Base-by-base conservation (phyloP, 768 basidiomycete genomes). In the Strobilomyces echinocephalus region DNA sequence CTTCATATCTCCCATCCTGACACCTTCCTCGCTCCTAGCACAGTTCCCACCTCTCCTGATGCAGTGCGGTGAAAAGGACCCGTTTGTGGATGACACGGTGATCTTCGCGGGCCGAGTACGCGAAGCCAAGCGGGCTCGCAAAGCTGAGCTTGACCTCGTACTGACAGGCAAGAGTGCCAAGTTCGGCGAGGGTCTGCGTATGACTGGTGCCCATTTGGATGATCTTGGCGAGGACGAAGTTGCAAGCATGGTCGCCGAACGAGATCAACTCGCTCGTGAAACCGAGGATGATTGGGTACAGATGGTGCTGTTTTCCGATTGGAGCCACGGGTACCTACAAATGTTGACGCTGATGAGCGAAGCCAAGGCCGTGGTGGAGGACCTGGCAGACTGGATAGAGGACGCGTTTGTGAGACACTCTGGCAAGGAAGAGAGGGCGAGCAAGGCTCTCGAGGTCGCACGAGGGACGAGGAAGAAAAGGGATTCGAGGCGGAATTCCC, bases 321-420 rank as follows among this genome's bases (percentile, higher is more conserved):
- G 95, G 97, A 92, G 91, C 62, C 94, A 97, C 69, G 95, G 93
- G 35, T 97, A 93, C 73, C 78, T 95, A 62, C 95, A 97, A 74
- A 99, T 99, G 95, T 80, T 87, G 36, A 74, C 81, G 21, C 69
- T 97, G 61, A 89, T 99, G 83, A 74, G 71, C 39, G 93, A 95
- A 62, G 91, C 89, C 15, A 81, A 78, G 64, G 81, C 79, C 52
- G 88, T 86, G 20, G 85, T 95, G 58, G 78, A 83, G 56, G 88
- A 91, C 57, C 76, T 94, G 55, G 95, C 87, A 10, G 90, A 90
- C 53, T 97, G 95, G 94, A 97, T 97, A 52, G 81, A 84, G 60
- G 83, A 84, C 52, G 79, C 85, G 38, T 98, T 97, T 66, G 62
- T 61, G 52, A 53, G 67, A 43, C 67, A 65, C 42, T 64, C 54